Base-by-base conservation (phyloP, 2,329 filamentous ascomycete genomes). In the Cladosporium sp. region DNA sequence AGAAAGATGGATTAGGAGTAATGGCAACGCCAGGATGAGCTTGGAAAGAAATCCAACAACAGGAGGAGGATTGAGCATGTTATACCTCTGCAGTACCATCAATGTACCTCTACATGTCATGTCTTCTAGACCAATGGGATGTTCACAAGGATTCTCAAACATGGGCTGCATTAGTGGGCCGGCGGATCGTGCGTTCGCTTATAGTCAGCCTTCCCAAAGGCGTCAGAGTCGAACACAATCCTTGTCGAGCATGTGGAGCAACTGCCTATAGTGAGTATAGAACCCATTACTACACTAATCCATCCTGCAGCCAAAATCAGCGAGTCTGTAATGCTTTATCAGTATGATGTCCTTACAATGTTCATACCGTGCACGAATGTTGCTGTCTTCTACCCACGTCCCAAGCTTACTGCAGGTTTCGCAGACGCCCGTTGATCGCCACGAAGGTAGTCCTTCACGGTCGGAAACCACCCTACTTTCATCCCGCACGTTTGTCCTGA, bases 1-100 rank as follows among this genome's bases (percentile, higher is more conserved):
- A 64, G 65, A 47, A 56, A 61, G 30, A 9, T 12, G n/a, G 22
- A 40, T 43, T 36, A 55, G 30, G 30, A 39, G 36, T 20, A 39
- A 25, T 22, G 36, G 36, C 22, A 22, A 38, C 6, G 14, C 36
- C 34, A 39, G 47, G n/a, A 34, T 37, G 34, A 38, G 11, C 5
- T 51, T 17, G 28, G 9, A 14, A 22, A 28, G 19, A n/a, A 14
- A 51, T 28, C 14, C 8, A 17, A 25, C 9, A 11, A 20, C 20
- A 17, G 9, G 36, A 8, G 14, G 30, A 9, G 20, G 49, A 22
- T 34, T 11, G 36, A 39, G 34, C 17, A 51, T 51, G 34, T n/a
- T 51, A 51, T 51, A 51, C 36, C 49, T 51, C 28, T 28, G 47
- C 49, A 25, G 15, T 15, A 20, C 25, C 38, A 22, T 47, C 22